Conservation (phyloP, 192 early-diverging fungal species). For the Diversispora epigaea region DNA sequence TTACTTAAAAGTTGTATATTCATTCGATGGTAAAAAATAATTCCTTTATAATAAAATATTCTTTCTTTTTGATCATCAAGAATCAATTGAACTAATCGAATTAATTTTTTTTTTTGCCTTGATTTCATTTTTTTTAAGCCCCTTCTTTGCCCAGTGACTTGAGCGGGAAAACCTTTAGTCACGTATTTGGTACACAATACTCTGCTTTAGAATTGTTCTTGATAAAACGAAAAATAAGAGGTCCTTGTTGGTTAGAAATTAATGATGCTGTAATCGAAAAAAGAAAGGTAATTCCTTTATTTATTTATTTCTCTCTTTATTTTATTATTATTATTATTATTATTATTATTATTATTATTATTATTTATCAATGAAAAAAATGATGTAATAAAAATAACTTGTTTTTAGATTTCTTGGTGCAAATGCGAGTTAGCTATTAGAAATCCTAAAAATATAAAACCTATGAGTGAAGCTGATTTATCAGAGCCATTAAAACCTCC, state of each 20-base stretch:
- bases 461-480: constrained; percentile 56
- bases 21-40: constrained; percentile 54
- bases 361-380: too few species aligned
- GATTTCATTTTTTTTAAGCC: constrained; percentile 42
- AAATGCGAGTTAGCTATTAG: constrained; percentile 69
- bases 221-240: constrained; percentile 94
- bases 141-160: constrained; percentile 57
- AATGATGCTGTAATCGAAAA: constrained; percentile 43
- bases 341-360: background rate
- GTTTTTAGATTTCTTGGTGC: constrained; percentile 78
- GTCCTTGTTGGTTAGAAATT: constrained; percentile 90
- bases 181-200: constrained; percentile 85
- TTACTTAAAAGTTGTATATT: constrained; percentile 87
- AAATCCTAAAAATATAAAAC: constrained; percentile 68
- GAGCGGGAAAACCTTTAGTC: constrained; percentile 74
- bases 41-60: background rate
- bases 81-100: background rate
- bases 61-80: background rate
- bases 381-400: background rate
- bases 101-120: background rate
- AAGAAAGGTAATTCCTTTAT: background rate
- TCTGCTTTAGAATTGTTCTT: constrained; percentile 89
- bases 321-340: background rate
- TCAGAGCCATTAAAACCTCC: constrained; percentile 54
- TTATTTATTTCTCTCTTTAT: too few species aligned